Percentiles rank a stretch among this genome's conserved stretches.
Evolutionary conservation across 768 basidiomycete species (phyloP).

Genomic region (Russula abietina): DNA sequence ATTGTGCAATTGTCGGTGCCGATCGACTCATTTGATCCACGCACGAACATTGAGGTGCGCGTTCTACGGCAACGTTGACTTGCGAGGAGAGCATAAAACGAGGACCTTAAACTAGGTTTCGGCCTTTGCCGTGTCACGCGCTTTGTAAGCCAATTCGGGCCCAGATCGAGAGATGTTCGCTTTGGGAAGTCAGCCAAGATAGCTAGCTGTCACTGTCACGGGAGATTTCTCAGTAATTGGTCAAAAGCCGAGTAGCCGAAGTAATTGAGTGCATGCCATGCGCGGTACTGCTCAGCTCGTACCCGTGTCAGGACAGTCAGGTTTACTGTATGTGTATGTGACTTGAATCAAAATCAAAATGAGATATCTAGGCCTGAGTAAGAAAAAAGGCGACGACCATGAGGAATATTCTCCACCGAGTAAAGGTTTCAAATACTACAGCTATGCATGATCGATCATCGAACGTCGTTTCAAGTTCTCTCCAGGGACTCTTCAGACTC

Average conservation of each 20-base stretch:
- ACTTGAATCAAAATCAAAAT: neutral
- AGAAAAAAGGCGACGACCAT: neutral
- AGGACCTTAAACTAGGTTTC: neutral
- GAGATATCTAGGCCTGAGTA: neutral
- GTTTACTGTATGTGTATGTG: too few species aligned
- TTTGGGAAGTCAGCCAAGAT: too few species aligned
- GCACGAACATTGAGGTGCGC: neutral
- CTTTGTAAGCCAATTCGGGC: too few species aligned
- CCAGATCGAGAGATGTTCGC: too few species aligned
- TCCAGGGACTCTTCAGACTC: too few species aligned
- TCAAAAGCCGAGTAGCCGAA: neutral
- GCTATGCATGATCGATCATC: neutral
- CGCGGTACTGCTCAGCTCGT: neutral
- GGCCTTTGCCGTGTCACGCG: neutral
- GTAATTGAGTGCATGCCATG: neutral
- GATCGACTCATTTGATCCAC: neutral
- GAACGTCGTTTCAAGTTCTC: neutral
- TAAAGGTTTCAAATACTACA: neutral
- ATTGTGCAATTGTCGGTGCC: neutral
- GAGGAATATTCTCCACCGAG: neutral
- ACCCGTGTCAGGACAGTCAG: too few species aligned
- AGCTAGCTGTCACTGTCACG: neutral
- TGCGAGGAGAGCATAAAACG: too few species aligned
- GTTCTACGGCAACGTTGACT: neutral
- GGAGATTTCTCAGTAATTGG: neutral